Evolutionary conservation across 768 basidiomycete species (phyloP).

Genomic region (Leccinum subtestaceum): DNA sequence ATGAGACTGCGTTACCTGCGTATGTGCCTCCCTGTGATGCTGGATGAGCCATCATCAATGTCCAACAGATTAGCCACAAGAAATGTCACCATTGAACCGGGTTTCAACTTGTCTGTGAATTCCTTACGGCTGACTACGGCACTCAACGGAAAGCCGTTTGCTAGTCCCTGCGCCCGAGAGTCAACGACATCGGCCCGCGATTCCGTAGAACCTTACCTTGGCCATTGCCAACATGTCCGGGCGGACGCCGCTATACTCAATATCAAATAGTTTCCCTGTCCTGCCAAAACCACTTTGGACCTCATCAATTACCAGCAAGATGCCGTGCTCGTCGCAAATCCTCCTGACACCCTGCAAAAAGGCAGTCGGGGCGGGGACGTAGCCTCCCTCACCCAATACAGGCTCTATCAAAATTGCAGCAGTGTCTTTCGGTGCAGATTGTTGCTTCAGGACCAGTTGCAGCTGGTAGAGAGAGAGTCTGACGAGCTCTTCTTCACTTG

Average conservation of each 20-base stretch:
- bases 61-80: not conserved
- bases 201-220: constrained; percentile 50
- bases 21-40: constrained; percentile 74
- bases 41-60: constrained; percentile 7
- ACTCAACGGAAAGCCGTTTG: constrained; percentile 92
- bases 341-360: constrained; percentile 78
- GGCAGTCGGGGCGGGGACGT: constrained; percentile 79
- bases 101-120: constrained; percentile 71
- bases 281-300: constrained; percentile 90
- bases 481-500: constrained; percentile 56
- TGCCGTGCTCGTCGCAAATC: constrained; percentile 84
- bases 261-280: constrained; percentile 79
- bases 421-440: constrained; percentile 79
- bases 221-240: constrained; percentile 91
- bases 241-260: constrained; percentile 77
- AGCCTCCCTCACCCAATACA: constrained; percentile 93
- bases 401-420: constrained; percentile 95
- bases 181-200: constrained; percentile 5
- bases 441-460: constrained; percentile 74
- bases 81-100: constrained; percentile 70
- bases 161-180: constrained; percentile 53
- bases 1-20: constrained; percentile 88
- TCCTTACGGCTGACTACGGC: constrained; percentile 80
- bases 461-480: constrained; percentile 74
- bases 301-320: constrained; percentile 83